Conservation (phyloP, 2,329 filamentous ascomycete species). For the Cercospora sesami region DNA sequence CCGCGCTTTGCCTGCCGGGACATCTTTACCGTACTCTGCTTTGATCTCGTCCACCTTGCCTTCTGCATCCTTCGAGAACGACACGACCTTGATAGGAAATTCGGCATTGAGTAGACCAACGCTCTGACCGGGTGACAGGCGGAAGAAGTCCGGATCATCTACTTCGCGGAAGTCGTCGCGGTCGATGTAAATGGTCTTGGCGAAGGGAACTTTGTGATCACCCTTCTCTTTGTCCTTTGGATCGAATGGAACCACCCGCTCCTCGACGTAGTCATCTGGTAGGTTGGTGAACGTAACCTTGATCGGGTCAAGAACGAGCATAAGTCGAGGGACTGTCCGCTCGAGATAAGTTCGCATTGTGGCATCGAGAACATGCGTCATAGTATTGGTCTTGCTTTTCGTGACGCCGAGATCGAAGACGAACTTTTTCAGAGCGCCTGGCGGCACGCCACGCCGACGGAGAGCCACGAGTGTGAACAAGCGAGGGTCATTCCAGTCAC, state of each 20-base stretch:
- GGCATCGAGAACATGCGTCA: slow-evolving; percentile 80
- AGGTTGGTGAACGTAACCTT: slow-evolving; percentile 79
- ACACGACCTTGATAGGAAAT: slow-evolving; percentile 67
- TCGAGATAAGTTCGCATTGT: slow-evolving; percentile 84
- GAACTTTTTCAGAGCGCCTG: slow-evolving; percentile 84
- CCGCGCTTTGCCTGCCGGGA: slow-evolving; percentile 48
- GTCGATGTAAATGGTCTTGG: slow-evolving; percentile 81
- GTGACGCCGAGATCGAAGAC: slow-evolving; percentile 90
- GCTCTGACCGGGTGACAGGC: slow-evolving; percentile 70
- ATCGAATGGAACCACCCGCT: slow-evolving; percentile 74
- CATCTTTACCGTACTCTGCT: slow-evolving; percentile 67
- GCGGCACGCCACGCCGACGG: slow-evolving; percentile 80
- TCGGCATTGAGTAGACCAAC: slow-evolving; percentile 73
- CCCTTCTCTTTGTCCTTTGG: slow-evolving; percentile 74
- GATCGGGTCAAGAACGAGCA: slow-evolving; percentile 85
- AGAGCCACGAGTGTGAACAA: slow-evolving; percentile 85
- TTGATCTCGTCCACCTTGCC: slow-evolving; percentile 69
- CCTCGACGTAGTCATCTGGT: slow-evolving; percentile 64
- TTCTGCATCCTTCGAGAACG: slow-evolving; percentile 66
- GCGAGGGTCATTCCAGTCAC: slow-evolving; percentile 87
- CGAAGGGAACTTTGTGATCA: slow-evolving; percentile 63
- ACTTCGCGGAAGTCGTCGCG: slow-evolving; percentile 73
- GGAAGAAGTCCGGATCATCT: slow-evolving; percentile 73
- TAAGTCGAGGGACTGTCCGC: slow-evolving; percentile 79
- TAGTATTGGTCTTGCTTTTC: slow-evolving; percentile 74